Conservation (phyloP, 1,284 basidiomycete genomes). For the Calocybe gambosa region DNA sequence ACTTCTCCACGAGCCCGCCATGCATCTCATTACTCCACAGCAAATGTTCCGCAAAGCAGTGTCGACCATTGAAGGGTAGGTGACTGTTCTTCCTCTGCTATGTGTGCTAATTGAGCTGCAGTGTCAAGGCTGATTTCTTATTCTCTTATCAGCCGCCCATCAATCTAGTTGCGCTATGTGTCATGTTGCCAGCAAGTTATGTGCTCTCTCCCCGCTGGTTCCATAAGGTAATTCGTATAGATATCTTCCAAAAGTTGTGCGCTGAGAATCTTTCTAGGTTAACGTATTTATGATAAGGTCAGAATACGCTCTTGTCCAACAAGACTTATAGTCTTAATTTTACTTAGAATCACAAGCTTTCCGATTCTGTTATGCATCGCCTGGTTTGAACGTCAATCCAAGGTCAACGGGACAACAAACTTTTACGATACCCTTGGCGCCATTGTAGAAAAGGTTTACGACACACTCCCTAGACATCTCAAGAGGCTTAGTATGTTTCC, state of each 20-base stretch:
- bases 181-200: conserved; percentile 82
- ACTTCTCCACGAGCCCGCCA: conserved; percentile 2
- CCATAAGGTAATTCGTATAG: conserved; percentile 55
- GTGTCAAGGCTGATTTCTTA: conserved; percentile 81
- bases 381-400: conserved; percentile 78
- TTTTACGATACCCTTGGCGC: conserved; percentile 69
- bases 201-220: conserved; percentile 76
- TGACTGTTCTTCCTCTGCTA: conserved; percentile 6
- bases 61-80: conserved; percentile 80
- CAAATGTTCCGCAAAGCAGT: conserved; percentile 92
- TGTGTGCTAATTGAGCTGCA: conserved; percentile 21
- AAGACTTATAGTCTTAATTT: conserved; percentile 5
- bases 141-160: conserved; percentile 93
- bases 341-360: conserved; percentile 69
- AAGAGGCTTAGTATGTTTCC: conserved; percentile 62
- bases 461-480: conserved; percentile 64
- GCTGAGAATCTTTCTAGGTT: conserved; percentile 40
- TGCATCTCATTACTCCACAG: conserved; percentile 29
- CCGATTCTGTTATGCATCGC: conserved; percentile 81
- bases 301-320: conserved; percentile 8
- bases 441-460: conserved; percentile 62
- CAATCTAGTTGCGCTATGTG: conserved; percentile 74
- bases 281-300: conserved; percentile 83
- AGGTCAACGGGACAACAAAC: conserved; percentile 50
- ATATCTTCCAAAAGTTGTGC: neutral